A percentile compares a stretch with the other conserved stretches of the same genome.
Conservation (phyloP, 805 yeast genomes). For the Candida odintsovae region DNA sequence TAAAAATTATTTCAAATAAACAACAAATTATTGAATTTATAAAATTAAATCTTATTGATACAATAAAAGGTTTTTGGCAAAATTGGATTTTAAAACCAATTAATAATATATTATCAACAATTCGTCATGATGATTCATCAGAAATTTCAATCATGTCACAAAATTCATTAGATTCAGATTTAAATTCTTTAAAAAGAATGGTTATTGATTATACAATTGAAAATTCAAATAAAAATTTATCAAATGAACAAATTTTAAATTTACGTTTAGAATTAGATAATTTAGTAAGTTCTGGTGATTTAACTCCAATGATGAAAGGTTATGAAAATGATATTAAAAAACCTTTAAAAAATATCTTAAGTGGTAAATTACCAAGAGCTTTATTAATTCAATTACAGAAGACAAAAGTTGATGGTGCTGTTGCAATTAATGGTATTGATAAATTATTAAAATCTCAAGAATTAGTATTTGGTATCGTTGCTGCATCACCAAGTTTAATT, state of each 20-base stretch:
- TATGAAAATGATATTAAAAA: constrained; percentile 71
- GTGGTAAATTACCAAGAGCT: constrained; percentile 71
- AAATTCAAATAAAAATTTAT: constrained; percentile 18
- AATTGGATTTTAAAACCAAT: constrained; percentile 77
- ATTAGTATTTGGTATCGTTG: constrained; percentile 87
- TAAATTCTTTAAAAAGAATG: constrained; percentile 83
- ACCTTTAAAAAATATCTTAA: constrained; percentile 56
- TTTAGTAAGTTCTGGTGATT: constrained; percentile 64
- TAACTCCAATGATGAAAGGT: constrained; percentile 70
- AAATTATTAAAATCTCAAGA: constrained; percentile 85
- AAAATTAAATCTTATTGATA: constrained; percentile 53
- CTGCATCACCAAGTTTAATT: constrained; percentile 74
- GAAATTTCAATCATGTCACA: constrained; percentile 74
- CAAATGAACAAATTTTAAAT: constrained; percentile 14
- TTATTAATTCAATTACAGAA: constrained; percentile 90
- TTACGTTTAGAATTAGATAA: constrained; percentile 31
- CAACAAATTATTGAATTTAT: constrained; percentile 51
- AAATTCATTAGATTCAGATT: constrained; percentile 71
- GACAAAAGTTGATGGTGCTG: constrained; percentile 88
- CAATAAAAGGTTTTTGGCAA: constrained; percentile 27
- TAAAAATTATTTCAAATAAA: constrained; percentile 43
- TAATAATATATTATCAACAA: constrained; percentile 63
- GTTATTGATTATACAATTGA: constrained; percentile 62
- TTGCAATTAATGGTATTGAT: constrained; percentile 89
- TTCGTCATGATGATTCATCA: constrained; percentile 75